Evolutionary conservation across 345 rosid genomes (phyloP), one percentile per base, ranked within the genome.

Genomic region (Aquilaria malaccensis): DNA sequence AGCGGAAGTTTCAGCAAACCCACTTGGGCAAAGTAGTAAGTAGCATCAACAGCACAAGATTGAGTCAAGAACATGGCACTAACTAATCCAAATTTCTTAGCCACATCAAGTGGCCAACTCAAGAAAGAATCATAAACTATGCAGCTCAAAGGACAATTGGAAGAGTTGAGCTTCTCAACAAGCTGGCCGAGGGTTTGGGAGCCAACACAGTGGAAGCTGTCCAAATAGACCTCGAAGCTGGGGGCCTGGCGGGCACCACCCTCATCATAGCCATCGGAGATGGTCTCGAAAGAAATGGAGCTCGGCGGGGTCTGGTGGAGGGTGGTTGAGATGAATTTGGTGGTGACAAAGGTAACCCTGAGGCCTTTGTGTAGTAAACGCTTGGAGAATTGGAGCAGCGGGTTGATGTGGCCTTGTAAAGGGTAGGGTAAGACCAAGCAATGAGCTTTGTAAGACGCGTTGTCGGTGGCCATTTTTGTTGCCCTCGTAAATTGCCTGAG

Each of bases 211-310:
- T 30, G 9, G 47, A 75, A 59, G 0, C 60, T 29, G 22, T 70
- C 49, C 46, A 68, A 55, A 65, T 70, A 77, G 11, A 53, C 57
- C 3, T 68, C 43, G 0, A 7, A 0, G 63, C 57, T 62, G 31
- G 70, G 76, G 0, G 70, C 80, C 0, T 58, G 14, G 0, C 7
- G 32, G 11, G 2, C 4, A 3, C 80, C 73, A 0, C 80, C 70
- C 6, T 72, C 65, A 14, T 80, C 82, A 13, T 53, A 73, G 48
- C 85, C 82, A 10, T 80, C 85, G 1, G 85, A 80, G 31, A 77
- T 72, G 15, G 75, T 63, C n/a, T 77, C 76, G 15, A 75, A 30
- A 9, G 52, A 46, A 3, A 67, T 50, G 11, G 60, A 30, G 59
- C 9, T 5, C 6, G 74, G 55, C 13, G 45, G 29, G 13, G 63